A percentile compares a stretch with the other conserved stretches of the same genome.
phyloP scores from a whole-genome alignment of 208 protist species.

The Trichomonas vaginalis region DNA sequence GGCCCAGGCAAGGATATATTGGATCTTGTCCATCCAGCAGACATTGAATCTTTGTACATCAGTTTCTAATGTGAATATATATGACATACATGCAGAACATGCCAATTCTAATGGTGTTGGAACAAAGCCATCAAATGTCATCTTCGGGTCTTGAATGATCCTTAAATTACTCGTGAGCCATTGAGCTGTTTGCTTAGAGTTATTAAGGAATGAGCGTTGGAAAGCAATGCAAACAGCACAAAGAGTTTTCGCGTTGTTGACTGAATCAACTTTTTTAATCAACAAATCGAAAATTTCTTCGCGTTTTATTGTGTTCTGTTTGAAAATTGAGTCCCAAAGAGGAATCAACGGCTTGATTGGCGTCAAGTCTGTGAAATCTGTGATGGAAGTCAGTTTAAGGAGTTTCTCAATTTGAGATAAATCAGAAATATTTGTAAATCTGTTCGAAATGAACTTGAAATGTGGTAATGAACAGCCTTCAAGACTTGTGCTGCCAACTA shows the following conservation, averaged over 20 bases:
- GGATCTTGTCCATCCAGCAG: background rate
- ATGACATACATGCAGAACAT: background rate
- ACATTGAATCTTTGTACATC: background rate
- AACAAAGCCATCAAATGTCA: background rate
- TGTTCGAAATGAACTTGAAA: background rate
- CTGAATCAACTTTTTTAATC: background rate
- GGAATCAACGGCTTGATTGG: background rate
- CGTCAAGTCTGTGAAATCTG: background rate
- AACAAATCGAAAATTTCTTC: background rate
- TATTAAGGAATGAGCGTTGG: background rate
- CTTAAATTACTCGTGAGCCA: background rate
- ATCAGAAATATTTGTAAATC: background rate
- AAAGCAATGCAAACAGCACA: background rate
- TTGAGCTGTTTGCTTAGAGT: background rate
- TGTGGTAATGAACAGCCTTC: background rate
- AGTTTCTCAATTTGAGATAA: background rate
- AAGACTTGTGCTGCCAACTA: background rate
- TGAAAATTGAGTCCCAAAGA: background rate
- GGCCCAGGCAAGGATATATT: background rate
- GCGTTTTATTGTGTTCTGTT: background rate
- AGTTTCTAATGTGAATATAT: background rate
- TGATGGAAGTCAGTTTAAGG: background rate
- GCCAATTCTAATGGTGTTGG: background rate
- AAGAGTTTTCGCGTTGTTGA: background rate
- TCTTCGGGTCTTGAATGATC: background rate